Conservation (phyloP, 768 basidiomycete genomes). For the Leccinum obscurum region DNA sequence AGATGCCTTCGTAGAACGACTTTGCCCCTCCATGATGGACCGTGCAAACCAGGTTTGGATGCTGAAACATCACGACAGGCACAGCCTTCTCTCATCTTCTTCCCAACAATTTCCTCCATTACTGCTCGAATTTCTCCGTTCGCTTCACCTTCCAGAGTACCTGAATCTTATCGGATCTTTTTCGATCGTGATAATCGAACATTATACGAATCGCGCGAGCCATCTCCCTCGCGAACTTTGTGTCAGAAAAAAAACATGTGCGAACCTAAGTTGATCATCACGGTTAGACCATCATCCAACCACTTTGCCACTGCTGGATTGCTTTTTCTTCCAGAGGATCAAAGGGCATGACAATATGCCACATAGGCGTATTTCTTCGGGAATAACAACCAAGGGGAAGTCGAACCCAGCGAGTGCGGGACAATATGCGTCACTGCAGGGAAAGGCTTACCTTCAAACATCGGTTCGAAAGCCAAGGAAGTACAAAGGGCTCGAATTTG, state of each 20-base stretch:
- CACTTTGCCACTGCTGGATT: conserved; percentile 7
- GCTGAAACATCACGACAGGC: conserved; percentile 11
- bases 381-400: conserved; percentile 4
- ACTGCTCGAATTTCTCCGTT: background rate
- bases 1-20: conserved; percentile 3
- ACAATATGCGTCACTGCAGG: conserved; percentile 2
- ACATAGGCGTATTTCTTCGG: conserved; percentile 2
- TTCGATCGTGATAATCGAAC: background rate
- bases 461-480: background rate
- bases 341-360: conserved; percentile 10
- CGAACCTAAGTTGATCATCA: conserved; percentile 15
- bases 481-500: background rate
- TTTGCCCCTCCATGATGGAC: conserved; percentile 6
- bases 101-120: conserved; percentile 1
- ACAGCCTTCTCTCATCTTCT: conserved; percentile 5
- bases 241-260: conserved; percentile 1
- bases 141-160: conserved; percentile 7
- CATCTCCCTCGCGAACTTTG: background rate
- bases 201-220: conserved; percentile 8
- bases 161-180: background rate
- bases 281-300: conserved; percentile 12
- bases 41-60: background rate
- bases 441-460: background rate
- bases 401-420: conserved; percentile 5
- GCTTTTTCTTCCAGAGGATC: conserved; percentile 7